phyloP scores from a whole-genome alignment of 108 stramenopile genomes.

The Pinguiococcus pyrenoidosus region DNA sequence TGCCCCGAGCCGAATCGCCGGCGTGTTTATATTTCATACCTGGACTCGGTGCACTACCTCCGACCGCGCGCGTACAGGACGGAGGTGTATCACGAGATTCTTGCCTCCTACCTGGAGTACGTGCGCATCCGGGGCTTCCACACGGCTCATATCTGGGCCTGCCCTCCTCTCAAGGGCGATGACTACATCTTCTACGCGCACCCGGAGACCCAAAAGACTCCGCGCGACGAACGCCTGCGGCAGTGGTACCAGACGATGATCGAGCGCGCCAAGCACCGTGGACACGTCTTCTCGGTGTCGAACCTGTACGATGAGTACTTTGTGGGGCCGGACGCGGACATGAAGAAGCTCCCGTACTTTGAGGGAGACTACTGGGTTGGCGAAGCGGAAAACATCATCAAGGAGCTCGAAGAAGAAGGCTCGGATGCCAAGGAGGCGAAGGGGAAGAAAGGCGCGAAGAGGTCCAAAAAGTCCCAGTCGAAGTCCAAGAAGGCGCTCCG shows the following conservation, averaged over 20 bases:
- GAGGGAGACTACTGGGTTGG: conserved; percentile 97
- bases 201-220: conserved; percentile 40
- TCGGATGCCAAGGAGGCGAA: neutral
- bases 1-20: conserved; percentile 75
- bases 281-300: conserved; percentile 73
- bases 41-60: conserved; percentile 88
- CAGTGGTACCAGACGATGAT: conserved; percentile 93
- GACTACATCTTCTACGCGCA: conserved; percentile 68
- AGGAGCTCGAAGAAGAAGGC: conserved; percentile 68
- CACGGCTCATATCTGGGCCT: conserved; percentile 94
- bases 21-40: conserved; percentile 81
- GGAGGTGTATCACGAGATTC: conserved; percentile 66
- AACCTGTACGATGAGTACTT: conserved; percentile 92
- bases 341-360: conserved; percentile 80
- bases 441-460: conserved; percentile 1
- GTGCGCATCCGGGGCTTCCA: conserved; percentile 83
- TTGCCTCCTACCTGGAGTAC: conserved; percentile 76
- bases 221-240: conserved; percentile 69
- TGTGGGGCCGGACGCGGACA: conserved; percentile 20
- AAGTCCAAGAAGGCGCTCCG: conserved; percentile 38
- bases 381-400: conserved; percentile 93
- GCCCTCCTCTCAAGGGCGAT: conserved; percentile 86
- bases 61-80: conserved; percentile 66
- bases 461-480: conserved; percentile 33
- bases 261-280: conserved; percentile 65